phyloP scores from a whole-genome alignment of 2,329 filamentous ascomycete genomes.

The Exophiala oligosperma region DNA sequence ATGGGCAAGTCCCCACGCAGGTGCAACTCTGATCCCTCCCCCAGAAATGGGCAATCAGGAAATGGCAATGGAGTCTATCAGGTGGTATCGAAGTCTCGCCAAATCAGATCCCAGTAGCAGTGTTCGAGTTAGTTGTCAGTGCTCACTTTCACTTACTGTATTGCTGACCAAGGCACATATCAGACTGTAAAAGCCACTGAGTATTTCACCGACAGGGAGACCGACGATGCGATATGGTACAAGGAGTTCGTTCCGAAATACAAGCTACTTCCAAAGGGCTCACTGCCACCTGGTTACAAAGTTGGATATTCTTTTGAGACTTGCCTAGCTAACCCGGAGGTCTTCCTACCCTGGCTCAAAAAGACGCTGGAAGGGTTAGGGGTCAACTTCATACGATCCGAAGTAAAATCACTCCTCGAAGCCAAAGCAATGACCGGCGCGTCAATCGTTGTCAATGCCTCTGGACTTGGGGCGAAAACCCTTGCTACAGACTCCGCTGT shows the following conservation, averaged over 20 bases:
- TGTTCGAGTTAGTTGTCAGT: background rate
- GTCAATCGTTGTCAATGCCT: slow-evolving; percentile 5
- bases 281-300: slow-evolving; percentile 2
- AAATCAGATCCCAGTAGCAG: slow-evolving; percentile 2
- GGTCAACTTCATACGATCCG: background rate
- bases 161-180: background rate
- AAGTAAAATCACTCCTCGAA: background rate
- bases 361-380: background rate
- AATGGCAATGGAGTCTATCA: slow-evolving; percentile 2
- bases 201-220: slow-evolving; percentile 5
- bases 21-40: slow-evolving; percentile 3
- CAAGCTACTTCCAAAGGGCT: background rate
- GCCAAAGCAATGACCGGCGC: background rate
- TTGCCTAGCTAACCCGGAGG: slow-evolving; percentile 4
- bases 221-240: slow-evolving; percentile 5
- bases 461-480: slow-evolving; percentile 1
- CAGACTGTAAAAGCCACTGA: slow-evolving; percentile 1
- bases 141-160: background rate
- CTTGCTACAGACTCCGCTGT: background rate
- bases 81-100: slow-evolving; percentile 1
- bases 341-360: slow-evolving; percentile 5
- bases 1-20: slow-evolving; percentile 2
- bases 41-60: slow-evolving; percentile 2
- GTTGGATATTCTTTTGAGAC: slow-evolving; percentile 14
- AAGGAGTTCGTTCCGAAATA: slow-evolving; percentile 2